Base-by-base conservation (phyloP, 441 rosid genomes). In the Pelargonium exstipulatum region DNA sequence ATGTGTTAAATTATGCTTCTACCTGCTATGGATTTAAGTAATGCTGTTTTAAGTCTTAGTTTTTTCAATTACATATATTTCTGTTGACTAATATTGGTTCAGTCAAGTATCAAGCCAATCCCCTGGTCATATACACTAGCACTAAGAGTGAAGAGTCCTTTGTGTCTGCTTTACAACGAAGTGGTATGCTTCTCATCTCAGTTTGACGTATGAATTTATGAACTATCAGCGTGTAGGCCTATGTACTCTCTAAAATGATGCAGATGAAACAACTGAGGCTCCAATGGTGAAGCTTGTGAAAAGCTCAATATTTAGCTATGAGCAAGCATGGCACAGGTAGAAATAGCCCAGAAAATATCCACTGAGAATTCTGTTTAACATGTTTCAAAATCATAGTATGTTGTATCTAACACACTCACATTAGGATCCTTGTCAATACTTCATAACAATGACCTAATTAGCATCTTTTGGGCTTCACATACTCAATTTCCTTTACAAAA, bases 261-360 rank as follows among this genome's bases (percentile, higher is more conserved):
- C 89, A 95, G 99, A 85, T 82, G 91, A 82, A 74, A 70, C 82
- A 66, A 70, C 73, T 9, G 91, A 85, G 80, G 83, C 80, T 71
- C 84, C 93, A 45, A 69, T 72, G 29, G 89, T 95, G 77, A 83
- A 84, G 77, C 84, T 88, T 63, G 94, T 95, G 55, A 91, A 91
- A 83, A 90, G 97, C 80, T 87, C 99, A 64, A 80, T 91, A 74
- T 95, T 95, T 85, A 88, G 97, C 85, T 90, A 95, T 69, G 99
- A 95, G 81, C 99, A 95, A 83, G 97, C 99, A 32, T 95, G 99
- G 97, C 97, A 95, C 80, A 90, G 97, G 97, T 94, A 82, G 63
- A 69, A 60, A 73, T 37, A 63, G 64, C 66, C 32, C 49, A 64
- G 35, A 26, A 62, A 70, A 57, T 22, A 49, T 26, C 37, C 71